Percentiles rank a stretch among this genome's conserved stretches.
These are phyloP conservation scores for Aspergillus indologenus DNA, from an alignment of 495 filamentous ascomycete genomes.

Conservation along the genomic window DNA sequence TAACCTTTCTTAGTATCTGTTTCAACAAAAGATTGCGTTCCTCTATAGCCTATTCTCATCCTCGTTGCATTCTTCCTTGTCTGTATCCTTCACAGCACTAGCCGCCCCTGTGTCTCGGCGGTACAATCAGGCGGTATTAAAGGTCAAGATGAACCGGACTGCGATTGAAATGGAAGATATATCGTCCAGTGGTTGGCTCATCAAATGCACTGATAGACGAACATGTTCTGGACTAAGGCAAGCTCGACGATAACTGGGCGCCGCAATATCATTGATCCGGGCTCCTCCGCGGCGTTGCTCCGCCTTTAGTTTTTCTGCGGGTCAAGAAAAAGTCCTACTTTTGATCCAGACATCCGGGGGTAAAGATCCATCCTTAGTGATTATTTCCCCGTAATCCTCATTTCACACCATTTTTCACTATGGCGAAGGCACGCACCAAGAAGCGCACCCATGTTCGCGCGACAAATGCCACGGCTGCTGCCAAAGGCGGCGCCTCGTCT, in stretches of 20 bases:
- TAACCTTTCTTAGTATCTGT: too few relatives aligned
- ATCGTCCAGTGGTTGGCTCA: too few relatives aligned
- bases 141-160: too few relatives aligned
- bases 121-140: too few relatives aligned
- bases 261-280: constrained; percentile 43
- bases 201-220: not conserved
- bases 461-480: constrained; percentile 55
- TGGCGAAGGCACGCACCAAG: constrained; percentile 82
- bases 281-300: constrained; percentile 23
- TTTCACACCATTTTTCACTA: constrained; percentile 35
- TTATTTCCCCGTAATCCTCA: constrained; percentile 12
- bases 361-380: constrained; percentile 8
- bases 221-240: not conserved
- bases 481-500: constrained; percentile 49
- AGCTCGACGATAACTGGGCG: constrained; percentile 26
- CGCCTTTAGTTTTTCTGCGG: constrained; percentile 36
- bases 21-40: too few relatives aligned
- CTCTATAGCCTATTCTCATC: too few relatives aligned
- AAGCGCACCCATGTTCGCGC: constrained; percentile 82
- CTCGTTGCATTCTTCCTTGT: too few relatives aligned
- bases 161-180: too few relatives aligned
- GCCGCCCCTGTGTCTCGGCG: too few relatives aligned
- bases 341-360: constrained; percentile 13
- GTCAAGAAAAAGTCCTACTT: constrained; percentile 28
- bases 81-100: too few relatives aligned